Conservation (phyloP, 768 basidiomycete genomes). For the Mycena alexandri region DNA sequence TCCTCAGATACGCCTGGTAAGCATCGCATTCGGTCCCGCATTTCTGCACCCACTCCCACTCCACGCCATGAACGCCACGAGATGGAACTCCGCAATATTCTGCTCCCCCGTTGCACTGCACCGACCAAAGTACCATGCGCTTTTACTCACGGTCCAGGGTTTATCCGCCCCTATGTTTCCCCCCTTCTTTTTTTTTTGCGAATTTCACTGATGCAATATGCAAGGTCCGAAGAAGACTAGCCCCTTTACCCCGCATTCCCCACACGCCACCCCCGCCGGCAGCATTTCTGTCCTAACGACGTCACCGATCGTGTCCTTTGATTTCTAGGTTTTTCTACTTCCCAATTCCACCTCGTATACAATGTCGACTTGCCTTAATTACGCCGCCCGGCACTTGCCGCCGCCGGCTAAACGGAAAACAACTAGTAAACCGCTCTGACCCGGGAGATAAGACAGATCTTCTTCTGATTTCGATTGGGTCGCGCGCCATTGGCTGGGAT, state of each 20-base stretch:
- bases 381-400: not conserved
- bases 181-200: not conserved
- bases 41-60: slow-evolving; percentile 6
- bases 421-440: not conserved
- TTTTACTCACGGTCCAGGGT: not conserved
- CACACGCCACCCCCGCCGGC: slow-evolving; percentile 21
- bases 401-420: not conserved
- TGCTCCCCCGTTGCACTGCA: not conserved
- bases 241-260: slow-evolving; percentile 22
- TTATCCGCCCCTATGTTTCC: not conserved
- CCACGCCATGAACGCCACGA: not conserved
- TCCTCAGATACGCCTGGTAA: not conserved
- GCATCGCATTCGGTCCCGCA: slow-evolving; percentile 7
- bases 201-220: slow-evolving; percentile 7
- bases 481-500: not conserved
- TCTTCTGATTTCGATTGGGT: not conserved
- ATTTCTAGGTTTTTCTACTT: not conserved
- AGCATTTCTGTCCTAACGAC: not conserved
- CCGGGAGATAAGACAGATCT: not conserved
- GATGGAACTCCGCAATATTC: not conserved
- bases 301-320: slow-evolving; percentile 2
- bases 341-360: no score
- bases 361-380: not conserved
- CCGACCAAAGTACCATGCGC: not conserved
- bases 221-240: not conserved